phyloP scores from a whole-genome alignment of 1,139 yeast species.

The Yamadazyma triangularis region DNA sequence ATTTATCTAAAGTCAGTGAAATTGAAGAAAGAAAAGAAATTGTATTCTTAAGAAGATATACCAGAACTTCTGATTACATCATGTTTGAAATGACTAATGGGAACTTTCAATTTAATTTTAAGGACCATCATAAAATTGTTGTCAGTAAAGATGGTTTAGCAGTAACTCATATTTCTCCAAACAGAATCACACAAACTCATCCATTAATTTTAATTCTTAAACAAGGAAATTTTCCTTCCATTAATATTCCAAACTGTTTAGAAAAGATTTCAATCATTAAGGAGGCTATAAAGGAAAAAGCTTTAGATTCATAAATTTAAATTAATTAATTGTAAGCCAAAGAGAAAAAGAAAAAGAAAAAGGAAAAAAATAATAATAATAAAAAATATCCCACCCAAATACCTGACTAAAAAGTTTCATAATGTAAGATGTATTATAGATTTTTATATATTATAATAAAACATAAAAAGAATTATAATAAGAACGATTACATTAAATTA shows the following conservation, averaged over 20 bases:
- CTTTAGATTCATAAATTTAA: conserved; percentile 15
- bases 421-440: conserved; percentile 10
- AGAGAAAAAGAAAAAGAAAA: not conserved
- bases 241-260: conserved; percentile 49
- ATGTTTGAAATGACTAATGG: conserved; percentile 96
- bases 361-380: too few species aligned
- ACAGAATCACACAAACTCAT: conserved; percentile 67
- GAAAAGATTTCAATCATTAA: conserved; percentile 33
- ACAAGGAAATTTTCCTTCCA: conserved; percentile 58
- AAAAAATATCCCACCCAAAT: too few species aligned
- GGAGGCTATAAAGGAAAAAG: conserved; percentile 40
- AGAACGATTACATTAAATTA: not conserved
- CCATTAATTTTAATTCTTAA: conserved; percentile 57
- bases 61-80: conserved; percentile 72
- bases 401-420: too few species aligned
- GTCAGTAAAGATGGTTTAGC: conserved; percentile 71
- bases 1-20: conserved; percentile 70
- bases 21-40: conserved; percentile 55
- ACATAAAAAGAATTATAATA: conserved; percentile 1
- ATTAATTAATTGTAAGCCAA: not conserved
- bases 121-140: conserved; percentile 88
- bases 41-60: conserved; percentile 74
- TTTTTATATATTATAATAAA: conserved; percentile 3
- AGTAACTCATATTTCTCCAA: conserved; percentile 78
- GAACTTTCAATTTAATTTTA: conserved; percentile 87